Base-by-base conservation (phyloP, 179 eudicot genomes). In the Nepenthes alata region DNA sequence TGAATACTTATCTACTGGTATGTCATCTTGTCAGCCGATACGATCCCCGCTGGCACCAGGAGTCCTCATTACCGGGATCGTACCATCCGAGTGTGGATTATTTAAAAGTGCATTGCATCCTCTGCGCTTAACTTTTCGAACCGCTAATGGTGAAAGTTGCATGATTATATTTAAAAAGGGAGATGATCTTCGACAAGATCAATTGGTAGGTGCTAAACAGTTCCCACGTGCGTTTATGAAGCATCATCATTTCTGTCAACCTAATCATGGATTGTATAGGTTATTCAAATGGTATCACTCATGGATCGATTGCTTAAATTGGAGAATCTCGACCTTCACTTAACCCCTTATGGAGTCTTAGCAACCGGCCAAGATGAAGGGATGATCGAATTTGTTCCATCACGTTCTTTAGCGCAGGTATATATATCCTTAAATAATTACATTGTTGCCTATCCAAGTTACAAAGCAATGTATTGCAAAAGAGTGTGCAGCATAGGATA, bases 321-420 rank as follows among this genome's bases (percentile, higher is more conserved):
- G 78, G 98, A 93, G 82, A 93, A 89, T 79, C 98, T 93, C 48
- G 98, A 93, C 73, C 82, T 93, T 48, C 90, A 93, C 71, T 80
- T 93, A 34, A 93, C 98, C 57, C 96, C 98, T 34, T 93, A 93
- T 56, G 78, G 93, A 69, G 98, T 93, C 45, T 81, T 93, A 57
- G 98, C 98, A 55, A 93, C 96, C 57, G 96, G 98, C 62, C 91
- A 86, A 69, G 95, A 93, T 70, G 98, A 93, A 77, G 98, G 98
- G 80, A 93, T 93, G 98, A 37, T 93, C 73, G 98, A 93, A 77
- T 93, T 89, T 68, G 83, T 93, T 68, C 96, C 98, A 63, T 93
- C 98, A 13, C 86, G 86, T 71, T 81, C 98, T 64, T 77, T 93
- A 67, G 98, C 96, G 39, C 96, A 85, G 95, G 98, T 93, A 75